A percentile compares a stretch with the other conserved stretches of the same genome.
These are phyloP conservation scores for Aspergillus fructus DNA, from an alignment of 2,329 filamentous ascomycete species.

Conservation along the genomic window DNA sequence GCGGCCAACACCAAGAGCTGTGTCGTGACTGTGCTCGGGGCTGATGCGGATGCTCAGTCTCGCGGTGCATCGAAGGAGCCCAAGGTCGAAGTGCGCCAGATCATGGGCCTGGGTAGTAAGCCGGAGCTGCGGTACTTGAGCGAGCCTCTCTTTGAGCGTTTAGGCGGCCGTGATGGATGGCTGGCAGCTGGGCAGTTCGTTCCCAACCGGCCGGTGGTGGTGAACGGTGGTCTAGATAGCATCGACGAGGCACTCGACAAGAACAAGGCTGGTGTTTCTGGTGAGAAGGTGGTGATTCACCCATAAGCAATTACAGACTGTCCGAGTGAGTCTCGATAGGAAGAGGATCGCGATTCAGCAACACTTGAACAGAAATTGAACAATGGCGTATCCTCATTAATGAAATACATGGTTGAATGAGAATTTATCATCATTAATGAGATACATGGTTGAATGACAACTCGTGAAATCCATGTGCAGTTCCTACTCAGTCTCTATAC, in stretches of 20 bases:
- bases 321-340: too few relatives aligned
- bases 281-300: slow-evolving; percentile 19
- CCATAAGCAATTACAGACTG: background rate
- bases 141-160: slow-evolving; percentile 27
- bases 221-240: slow-evolving; percentile 28
- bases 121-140: slow-evolving; percentile 28
- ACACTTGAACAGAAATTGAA: too few relatives aligned
- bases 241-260: slow-evolving; percentile 18
- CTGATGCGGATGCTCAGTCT: background rate
- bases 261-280: slow-evolving; percentile 21
- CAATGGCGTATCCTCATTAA: too few relatives aligned
- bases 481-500: too few relatives aligned
- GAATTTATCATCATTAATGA: too few relatives aligned
- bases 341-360: too few relatives aligned
- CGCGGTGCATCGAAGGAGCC: slow-evolving; percentile 5
- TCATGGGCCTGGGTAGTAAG: slow-evolving; percentile 26
- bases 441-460: too few relatives aligned
- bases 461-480: too few relatives aligned
- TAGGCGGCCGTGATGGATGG: slow-evolving; percentile 26
- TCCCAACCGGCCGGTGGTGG: slow-evolving; percentile 28
- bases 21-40: slow-evolving; percentile 11
- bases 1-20: slow-evolving; percentile 14
- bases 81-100: slow-evolving; percentile 14
- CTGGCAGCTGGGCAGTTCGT: slow-evolving; percentile 30
- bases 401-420: too few relatives aligned